These are phyloP conservation scores for Epichloe sp. DNA, from an alignment of 2,329 filamentous ascomycete species.

Conservation along the genomic window DNA sequence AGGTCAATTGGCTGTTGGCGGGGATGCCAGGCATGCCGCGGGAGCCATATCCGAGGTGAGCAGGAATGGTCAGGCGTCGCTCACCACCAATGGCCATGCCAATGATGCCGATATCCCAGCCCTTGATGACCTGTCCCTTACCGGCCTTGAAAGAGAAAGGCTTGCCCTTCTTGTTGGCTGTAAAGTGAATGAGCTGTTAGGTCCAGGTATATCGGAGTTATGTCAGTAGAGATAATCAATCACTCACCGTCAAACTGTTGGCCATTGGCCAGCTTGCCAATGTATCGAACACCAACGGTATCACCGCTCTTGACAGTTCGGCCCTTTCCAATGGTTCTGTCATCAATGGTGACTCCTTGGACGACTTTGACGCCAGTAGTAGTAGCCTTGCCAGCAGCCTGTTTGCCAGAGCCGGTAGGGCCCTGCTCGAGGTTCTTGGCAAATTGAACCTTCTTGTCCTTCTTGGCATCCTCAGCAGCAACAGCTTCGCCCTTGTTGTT, in stretches of 20 bases:
- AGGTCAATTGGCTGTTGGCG: conserved; percentile 77
- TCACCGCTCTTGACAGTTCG: conserved; percentile 80
- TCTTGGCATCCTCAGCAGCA: conserved; percentile 43
- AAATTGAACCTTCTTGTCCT: conserved; percentile 93
- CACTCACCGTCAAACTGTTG: conserved; percentile 86
- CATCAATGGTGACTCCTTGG: conserved; percentile 83
- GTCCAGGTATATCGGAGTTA: not conserved
- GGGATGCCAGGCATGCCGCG: conserved; percentile 75
- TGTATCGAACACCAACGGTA: conserved; percentile 89
- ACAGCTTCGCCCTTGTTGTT: conserved; percentile 93
- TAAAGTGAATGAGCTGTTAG: not conserved
- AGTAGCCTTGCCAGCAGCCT: conserved; percentile 28
- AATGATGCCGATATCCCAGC: conserved; percentile 88
- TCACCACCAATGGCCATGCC: conserved; percentile 93
- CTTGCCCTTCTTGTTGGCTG: conserved; percentile 97
- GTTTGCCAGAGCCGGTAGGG: conserved; percentile 58
- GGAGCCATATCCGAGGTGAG: conserved; percentile 80
- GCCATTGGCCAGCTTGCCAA: conserved; percentile 88
- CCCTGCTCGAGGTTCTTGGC: conserved; percentile 98
- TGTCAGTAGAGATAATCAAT: not conserved
- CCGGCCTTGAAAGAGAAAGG: conserved; percentile 95
- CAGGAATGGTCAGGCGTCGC: conserved; percentile 80
- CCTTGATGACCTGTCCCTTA: conserved; percentile 92
- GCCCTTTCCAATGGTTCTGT: conserved; percentile 83
- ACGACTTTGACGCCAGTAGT: conserved; percentile 64